Evolutionary conservation across 768 basidiomycete species (phyloP).

Genomic region (Suillus subluteus): DNA sequence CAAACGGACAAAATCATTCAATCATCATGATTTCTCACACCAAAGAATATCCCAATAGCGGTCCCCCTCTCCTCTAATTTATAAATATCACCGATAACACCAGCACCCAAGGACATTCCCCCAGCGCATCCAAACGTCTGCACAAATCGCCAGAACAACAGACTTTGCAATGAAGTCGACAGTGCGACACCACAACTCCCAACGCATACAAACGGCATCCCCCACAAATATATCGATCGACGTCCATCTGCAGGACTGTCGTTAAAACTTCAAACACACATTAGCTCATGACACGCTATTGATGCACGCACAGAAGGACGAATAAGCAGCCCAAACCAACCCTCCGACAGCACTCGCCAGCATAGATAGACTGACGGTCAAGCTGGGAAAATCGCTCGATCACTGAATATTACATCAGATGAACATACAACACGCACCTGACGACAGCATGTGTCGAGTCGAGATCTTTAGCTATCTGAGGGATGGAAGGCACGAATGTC

Average conservation of each 20-base stretch:
- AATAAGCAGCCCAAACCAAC: constrained; percentile 50
- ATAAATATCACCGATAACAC: constrained; percentile 63
- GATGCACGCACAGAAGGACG: constrained; percentile 43
- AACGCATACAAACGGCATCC: constrained; percentile 46
- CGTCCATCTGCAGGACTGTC: constrained; percentile 53
- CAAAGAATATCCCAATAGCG: constrained; percentile 58
- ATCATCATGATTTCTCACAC: constrained; percentile 32
- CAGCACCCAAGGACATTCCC: constrained; percentile 55
- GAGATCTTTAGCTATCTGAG: constrained; percentile 70
- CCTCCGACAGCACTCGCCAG: constrained; percentile 45
- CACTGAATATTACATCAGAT: not conserved
- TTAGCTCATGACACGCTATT: constrained; percentile 6
- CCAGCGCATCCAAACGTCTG: constrained; percentile 63
- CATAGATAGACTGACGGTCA: constrained; percentile 52
- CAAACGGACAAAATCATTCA: not conserved
- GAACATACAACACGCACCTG: constrained; percentile 40
- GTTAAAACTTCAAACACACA: not conserved
- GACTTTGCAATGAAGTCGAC: constrained; percentile 44
- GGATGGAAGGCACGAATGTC: constrained; percentile 75
- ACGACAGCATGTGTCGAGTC: constrained; percentile 57
- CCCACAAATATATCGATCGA: constrained; percentile 56
- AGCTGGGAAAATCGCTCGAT: constrained; percentile 24
- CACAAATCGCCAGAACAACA: constrained; percentile 61
- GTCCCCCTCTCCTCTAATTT: constrained; percentile 52
- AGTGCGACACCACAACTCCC: constrained; percentile 60